Evolutionary conservation across 2,329 filamentous ascomycete species (phyloP).

Genomic region (Colletotrichum lindemuthianum): DNA sequence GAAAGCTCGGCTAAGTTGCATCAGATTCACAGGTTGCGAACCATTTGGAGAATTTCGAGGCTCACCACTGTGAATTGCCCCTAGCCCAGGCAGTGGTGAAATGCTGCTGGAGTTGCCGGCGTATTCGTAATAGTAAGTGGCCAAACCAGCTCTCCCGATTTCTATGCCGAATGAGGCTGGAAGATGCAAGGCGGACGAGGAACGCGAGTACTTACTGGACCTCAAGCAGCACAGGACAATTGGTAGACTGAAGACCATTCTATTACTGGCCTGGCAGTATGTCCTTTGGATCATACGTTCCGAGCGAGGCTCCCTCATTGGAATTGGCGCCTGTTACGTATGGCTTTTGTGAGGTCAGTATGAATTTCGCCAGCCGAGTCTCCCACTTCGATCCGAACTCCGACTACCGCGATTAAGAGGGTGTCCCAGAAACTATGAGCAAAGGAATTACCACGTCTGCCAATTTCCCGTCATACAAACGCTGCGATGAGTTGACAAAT

Average conservation of each 20-base stretch:
- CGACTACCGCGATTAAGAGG: no score
- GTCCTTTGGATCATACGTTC: slow-evolving; percentile 5
- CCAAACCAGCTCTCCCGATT: slow-evolving; percentile 22
- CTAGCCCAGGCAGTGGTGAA: slow-evolving; percentile 50
- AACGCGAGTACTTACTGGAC: background rate
- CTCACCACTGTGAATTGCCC: slow-evolving; percentile 44
- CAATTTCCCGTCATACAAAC: slow-evolving; percentile 16
- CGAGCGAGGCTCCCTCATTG: slow-evolving; percentile 23
- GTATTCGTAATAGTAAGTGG: slow-evolving; percentile 53
- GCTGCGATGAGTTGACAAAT: slow-evolving; percentile 17
- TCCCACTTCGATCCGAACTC: no score
- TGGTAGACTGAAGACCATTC: slow-evolving; percentile 12
- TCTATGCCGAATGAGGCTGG: background rate
- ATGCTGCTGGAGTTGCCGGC: slow-evolving; percentile 52
- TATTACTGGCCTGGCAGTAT: slow-evolving; percentile 20
- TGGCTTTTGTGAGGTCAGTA: background rate
- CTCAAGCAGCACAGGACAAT: slow-evolving; percentile 15
- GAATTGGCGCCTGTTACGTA: slow-evolving; percentile 24
- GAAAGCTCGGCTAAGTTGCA: slow-evolving; percentile 41
- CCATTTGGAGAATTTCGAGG: background rate
- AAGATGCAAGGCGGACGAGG: background rate
- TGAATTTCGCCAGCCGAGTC: no score
- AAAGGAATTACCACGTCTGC: slow-evolving; percentile 10
- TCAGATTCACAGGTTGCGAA: no score
- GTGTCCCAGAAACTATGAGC: no score